Base-by-base conservation (phyloP, 768 basidiomycete genomes). In the Lyophyllum semitale region DNA sequence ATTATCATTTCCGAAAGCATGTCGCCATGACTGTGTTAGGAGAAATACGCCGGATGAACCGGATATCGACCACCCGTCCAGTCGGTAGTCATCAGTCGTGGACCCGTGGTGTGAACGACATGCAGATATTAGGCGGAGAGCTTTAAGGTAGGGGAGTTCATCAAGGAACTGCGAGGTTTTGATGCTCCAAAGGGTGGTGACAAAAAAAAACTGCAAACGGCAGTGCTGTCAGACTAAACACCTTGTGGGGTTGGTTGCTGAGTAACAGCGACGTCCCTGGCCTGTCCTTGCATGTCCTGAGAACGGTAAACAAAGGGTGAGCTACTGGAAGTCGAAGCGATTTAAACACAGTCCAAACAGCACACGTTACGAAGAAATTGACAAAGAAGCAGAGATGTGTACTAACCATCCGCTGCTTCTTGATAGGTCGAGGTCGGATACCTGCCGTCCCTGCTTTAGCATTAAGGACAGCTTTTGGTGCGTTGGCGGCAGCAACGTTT, bases 371-470 rank as follows among this genome's bases (percentile, higher is more conserved):
- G 40, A 60, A 54, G 48, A 27, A 35, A 50, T 33, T 37, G n/a
- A 51, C 52, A 54, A 40, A 45, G 59, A 57, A 51, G 49, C 45
- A 32, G 30, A 53, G 32, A 40, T 38, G 20, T 41, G 38, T 40
- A 77, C 84, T 63, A 61, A 90, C 89, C 84, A 88, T 76, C 58
- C 87, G 79, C 65, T 84, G 87, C 71, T 88, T 91, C 79, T 91
- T 91, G 40, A 85, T 65, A 20, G 89, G 89, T 60, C 89, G 77
- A 26, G 88, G 87, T 52, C 85, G 76, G 13, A 78, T 80, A 43
- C 77, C 81, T 8, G 75, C 77, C 33, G 74, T 76, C 17, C 87
- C 88, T 9, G 85, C 83, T 62, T 83, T 83, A 25, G 84, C 79
- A 60, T 79, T 79, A 15, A 82, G 63, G 15, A 78, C 67, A 30